A percentile compares a stretch with the other conserved stretches of the same genome.
Conservation (phyloP, 352 stramenopile species). For the Aphanomyces astaci region DNA sequence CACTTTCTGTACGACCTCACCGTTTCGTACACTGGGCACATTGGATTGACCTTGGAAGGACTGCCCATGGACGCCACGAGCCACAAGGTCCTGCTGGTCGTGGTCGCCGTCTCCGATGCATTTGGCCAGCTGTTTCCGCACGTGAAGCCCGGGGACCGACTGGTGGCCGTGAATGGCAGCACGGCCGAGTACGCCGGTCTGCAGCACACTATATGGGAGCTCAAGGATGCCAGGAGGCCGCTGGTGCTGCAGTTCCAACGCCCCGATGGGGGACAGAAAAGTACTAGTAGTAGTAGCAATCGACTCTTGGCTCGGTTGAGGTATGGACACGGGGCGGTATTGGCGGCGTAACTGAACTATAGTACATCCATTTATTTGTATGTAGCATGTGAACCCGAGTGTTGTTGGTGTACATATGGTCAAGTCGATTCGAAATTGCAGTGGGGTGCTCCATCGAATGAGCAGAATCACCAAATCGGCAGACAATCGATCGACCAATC, state of each 20-base stretch:
- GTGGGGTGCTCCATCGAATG: too few relatives aligned
- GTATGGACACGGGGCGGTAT: background rate
- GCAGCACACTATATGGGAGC: slow-evolving; percentile 77
- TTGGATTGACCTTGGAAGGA: slow-evolving; percentile 20
- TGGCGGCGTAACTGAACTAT: background rate
- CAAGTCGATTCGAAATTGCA: too few relatives aligned
- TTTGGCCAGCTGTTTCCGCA: slow-evolving; percentile 1
- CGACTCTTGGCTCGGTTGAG: background rate
- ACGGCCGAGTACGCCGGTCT: slow-evolving; percentile 79
- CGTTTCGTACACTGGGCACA: background rate
- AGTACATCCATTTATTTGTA: too few relatives aligned
- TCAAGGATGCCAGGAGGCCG: slow-evolving; percentile 65
- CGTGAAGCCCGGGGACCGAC: slow-evolving; percentile 72
- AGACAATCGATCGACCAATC: too few relatives aligned
- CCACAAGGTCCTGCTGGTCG: slow-evolving; percentile 14
- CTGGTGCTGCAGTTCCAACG: slow-evolving; percentile 58
- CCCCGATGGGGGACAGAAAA: background rate
- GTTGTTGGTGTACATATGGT: too few relatives aligned
- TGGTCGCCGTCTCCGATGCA: background rate
- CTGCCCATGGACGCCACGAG: slow-evolving; percentile 2
- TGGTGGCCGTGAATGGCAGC: slow-evolving; percentile 64
- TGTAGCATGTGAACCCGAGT: too few relatives aligned
- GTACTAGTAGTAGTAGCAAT: background rate
- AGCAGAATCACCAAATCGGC: too few relatives aligned
- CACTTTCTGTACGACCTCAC: background rate